These are phyloP conservation scores for Trichophyton schoenleinii DNA, from an alignment of 2,329 filamentous ascomycete species.

Conservation along the genomic window DNA sequence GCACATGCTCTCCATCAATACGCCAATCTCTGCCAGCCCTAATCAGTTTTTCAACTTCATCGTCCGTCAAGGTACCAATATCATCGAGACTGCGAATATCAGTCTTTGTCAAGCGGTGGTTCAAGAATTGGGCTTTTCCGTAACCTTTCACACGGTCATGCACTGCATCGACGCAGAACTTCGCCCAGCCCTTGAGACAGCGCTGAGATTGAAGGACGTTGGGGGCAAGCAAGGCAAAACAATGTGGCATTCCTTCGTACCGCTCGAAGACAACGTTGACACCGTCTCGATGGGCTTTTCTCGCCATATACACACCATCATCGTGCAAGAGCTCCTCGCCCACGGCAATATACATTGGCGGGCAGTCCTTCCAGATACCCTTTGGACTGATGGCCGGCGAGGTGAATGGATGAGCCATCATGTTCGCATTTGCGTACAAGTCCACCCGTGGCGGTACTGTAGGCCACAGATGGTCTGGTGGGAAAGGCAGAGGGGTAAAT, in stretches of 20 bases:
- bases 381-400: constrained; percentile 27
- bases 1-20: constrained; percentile 23
- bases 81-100: constrained; percentile 25
- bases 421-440: constrained; percentile 29
- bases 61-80: constrained; percentile 23
- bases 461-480: constrained; percentile 31
- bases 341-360: constrained; percentile 30
- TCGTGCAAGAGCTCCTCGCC: constrained; percentile 34
- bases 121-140: constrained; percentile 21
- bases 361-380: constrained; percentile 30
- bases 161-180: constrained; percentile 37
- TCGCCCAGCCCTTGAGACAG: constrained; percentile 45
- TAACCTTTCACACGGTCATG: constrained; percentile 18
- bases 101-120: constrained; percentile 19
- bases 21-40: constrained; percentile 21
- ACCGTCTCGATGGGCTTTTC: constrained; percentile 28
- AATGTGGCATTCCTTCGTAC: constrained; percentile 37
- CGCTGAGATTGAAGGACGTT: constrained; percentile 35
- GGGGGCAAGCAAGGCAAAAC: constrained; percentile 46
- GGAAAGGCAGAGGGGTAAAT: constrained; percentile 19
- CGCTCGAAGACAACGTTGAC: constrained; percentile 26
- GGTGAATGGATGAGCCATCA: constrained; percentile 30
- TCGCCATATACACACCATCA: constrained; percentile 29
- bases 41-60: constrained; percentile 25
- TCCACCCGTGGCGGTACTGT: constrained; percentile 31